Evolutionary conservation across 202 grass and related monocot genomes (phyloP).

Genomic region (Carex arenaria): DNA sequence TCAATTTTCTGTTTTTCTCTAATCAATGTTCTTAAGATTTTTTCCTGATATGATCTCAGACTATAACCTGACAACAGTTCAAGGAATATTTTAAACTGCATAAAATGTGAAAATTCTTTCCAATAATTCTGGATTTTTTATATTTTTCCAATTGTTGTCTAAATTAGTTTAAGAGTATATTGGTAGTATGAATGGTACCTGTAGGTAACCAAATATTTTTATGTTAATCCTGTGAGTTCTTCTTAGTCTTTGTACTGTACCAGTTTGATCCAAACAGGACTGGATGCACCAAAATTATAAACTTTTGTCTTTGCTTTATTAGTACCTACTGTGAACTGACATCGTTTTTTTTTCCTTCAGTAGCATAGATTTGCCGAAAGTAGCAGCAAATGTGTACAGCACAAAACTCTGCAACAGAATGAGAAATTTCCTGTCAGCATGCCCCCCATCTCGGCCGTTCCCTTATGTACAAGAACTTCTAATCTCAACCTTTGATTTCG

Average conservation of each 20-base stretch:
- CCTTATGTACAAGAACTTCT: conserved; percentile 82
- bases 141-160: too few relatives aligned
- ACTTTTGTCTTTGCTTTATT: too few relatives aligned
- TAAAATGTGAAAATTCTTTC: not conserved
- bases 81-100: not conserved
- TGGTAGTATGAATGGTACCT: not conserved
- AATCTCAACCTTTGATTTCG: conserved; percentile 76
- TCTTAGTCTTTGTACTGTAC: not conserved
- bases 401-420: conserved; percentile 76
- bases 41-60: not conserved
- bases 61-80: not conserved
- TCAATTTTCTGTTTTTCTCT: not conserved
- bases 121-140: not conserved
- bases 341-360: conserved; percentile 32
- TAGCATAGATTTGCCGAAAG: conserved; percentile 95
- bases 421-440: conserved; percentile 76
- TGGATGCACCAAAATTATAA: not conserved
- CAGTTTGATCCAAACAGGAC: not conserved
- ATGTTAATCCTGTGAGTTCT: not conserved
- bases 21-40: not conserved
- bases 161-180: not conserved
- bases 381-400: conserved; percentile 81
- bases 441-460: conserved; percentile 72
- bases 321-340: not conserved
- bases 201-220: not conserved